A percentile compares a stretch with the other conserved stretches of the same genome.
These are phyloP conservation scores for Tolypocladium album DNA, from an alignment of 2,329 filamentous ascomycete species.

Conservation along the genomic window DNA sequence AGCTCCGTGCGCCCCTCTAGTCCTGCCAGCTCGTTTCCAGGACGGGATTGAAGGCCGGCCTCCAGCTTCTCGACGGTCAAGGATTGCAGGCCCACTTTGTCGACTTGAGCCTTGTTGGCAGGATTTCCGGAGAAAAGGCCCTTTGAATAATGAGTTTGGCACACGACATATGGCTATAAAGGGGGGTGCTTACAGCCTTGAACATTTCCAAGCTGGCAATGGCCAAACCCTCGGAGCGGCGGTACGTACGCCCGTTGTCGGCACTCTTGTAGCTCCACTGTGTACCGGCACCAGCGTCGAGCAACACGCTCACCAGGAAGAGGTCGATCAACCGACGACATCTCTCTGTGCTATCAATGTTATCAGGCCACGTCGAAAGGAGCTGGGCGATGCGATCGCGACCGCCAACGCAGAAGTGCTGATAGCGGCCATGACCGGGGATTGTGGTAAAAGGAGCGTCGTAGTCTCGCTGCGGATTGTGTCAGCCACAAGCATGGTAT, in stretches of 20 bases:
- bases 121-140: slow-evolving; percentile 80
- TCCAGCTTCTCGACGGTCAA: slow-evolving; percentile 67
- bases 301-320: slow-evolving; percentile 68
- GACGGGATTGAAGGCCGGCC: slow-evolving; percentile 73
- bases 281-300: slow-evolving; percentile 82
- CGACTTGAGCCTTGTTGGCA: slow-evolving; percentile 77
- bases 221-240: slow-evolving; percentile 80
- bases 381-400: slow-evolving; percentile 63
- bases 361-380: slow-evolving; percentile 56
- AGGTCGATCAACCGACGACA: slow-evolving; percentile 68
- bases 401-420: slow-evolving; percentile 75
- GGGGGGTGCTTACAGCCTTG: slow-evolving; percentile 45
- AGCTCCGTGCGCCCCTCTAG: slow-evolving; percentile 76
- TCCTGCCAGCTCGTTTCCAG: slow-evolving; percentile 72
- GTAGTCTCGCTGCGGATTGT: slow-evolving; percentile 35
- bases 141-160: slow-evolving; percentile 19
- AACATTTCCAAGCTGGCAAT: slow-evolving; percentile 79
- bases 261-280: slow-evolving; percentile 88
- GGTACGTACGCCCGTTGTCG: slow-evolving; percentile 73
- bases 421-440: slow-evolving; percentile 76
- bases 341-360: slow-evolving; percentile 61
- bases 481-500: neutral
- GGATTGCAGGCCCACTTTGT: slow-evolving; percentile 66
- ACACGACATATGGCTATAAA: neutral
- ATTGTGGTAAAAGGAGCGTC: slow-evolving; percentile 51